These are phyloP conservation scores for Geotrichum fermentans DNA, from an alignment of 1,139 yeast species.

Conservation along the genomic window DNA sequence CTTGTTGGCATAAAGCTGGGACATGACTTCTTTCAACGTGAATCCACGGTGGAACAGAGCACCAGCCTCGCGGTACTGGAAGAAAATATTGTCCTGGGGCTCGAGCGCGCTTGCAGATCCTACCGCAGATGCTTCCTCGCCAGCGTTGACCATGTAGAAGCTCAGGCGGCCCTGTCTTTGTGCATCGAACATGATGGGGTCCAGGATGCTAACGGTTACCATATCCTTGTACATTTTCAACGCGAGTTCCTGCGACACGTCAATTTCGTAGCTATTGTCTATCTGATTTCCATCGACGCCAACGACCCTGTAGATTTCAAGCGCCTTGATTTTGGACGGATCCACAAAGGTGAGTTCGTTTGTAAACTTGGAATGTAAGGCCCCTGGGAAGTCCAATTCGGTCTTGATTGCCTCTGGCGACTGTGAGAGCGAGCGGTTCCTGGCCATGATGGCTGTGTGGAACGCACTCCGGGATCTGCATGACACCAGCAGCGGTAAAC, in stretches of 20 bases:
- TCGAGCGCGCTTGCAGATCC: slow-evolving; percentile 38
- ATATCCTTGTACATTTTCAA: slow-evolving; percentile 35
- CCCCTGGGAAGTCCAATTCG: slow-evolving; percentile 35
- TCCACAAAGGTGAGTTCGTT: slow-evolving; percentile 26
- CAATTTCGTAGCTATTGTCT: slow-evolving; percentile 29
- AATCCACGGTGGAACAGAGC: slow-evolving; percentile 37
- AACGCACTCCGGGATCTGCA: background rate
- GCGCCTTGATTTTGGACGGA: slow-evolving; percentile 26
- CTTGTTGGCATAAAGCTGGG: slow-evolving; percentile 35
- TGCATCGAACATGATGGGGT: slow-evolving; percentile 38
- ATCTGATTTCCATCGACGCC: slow-evolving; percentile 33
- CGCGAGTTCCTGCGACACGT: slow-evolving; percentile 30
- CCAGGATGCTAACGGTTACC: slow-evolving; percentile 35
- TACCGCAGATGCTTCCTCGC: slow-evolving; percentile 39
- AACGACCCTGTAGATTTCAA: slow-evolving; percentile 34
- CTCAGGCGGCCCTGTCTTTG: slow-evolving; percentile 39
- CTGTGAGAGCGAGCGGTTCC: slow-evolving; percentile 25
- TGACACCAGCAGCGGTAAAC: background rate
- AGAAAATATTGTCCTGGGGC: slow-evolving; percentile 34
- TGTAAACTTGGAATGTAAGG: slow-evolving; percentile 32
- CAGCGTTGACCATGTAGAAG: slow-evolving; percentile 40
- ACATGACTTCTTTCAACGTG: slow-evolving; percentile 35
- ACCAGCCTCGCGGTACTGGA: slow-evolving; percentile 38
- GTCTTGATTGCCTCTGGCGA: slow-evolving; percentile 27
- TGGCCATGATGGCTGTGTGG: background rate